Percentiles rank a stretch among this genome's conserved stretches.
These are phyloP conservation scores for Nemania diffusa DNA, from an alignment of 2,329 filamentous ascomycete species.

Conservation along the genomic window DNA sequence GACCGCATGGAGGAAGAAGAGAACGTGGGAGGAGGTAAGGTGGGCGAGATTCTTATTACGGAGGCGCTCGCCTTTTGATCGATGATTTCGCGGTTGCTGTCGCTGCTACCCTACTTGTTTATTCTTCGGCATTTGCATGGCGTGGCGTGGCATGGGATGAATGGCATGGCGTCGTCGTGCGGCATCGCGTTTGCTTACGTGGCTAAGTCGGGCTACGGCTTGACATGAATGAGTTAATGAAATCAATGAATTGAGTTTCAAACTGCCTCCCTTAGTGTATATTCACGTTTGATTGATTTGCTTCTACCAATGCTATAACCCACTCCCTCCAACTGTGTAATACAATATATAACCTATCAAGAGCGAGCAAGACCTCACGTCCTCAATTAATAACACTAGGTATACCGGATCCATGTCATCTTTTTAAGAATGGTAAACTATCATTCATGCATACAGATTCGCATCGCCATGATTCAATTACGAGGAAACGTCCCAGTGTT, in stretches of 20 bases:
- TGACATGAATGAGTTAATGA: slow-evolving; percentile 8
- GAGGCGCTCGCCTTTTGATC: not conserved
- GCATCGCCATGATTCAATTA: not conserved
- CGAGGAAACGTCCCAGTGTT: not conserved
- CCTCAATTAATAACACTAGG: not conserved
- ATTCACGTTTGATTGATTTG: not conserved
- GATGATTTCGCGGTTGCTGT: slow-evolving; percentile 19
- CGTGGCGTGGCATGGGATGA: slow-evolving; percentile 20
- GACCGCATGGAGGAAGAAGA: too few relatives aligned
- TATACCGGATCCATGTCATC: not conserved
- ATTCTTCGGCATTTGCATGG: slow-evolving; percentile 22
- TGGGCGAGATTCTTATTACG: not conserved
- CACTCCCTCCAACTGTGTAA: too few relatives aligned
- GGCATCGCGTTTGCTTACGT: slow-evolving; percentile 15
- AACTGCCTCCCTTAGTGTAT: not conserved
- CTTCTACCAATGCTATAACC: not conserved
- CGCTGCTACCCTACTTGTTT: slow-evolving; percentile 11
- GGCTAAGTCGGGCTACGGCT: not conserved
- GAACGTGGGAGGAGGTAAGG: not conserved
- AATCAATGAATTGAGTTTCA: not conserved
- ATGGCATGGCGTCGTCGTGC: slow-evolving; percentile 22
- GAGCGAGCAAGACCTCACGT: not conserved
- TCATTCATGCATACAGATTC: not conserved
- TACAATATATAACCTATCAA: too few relatives aligned
- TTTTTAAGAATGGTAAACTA: not conserved